Conservation (phyloP, 441 rosid genomes). For the Omphalea diandra region DNA sequence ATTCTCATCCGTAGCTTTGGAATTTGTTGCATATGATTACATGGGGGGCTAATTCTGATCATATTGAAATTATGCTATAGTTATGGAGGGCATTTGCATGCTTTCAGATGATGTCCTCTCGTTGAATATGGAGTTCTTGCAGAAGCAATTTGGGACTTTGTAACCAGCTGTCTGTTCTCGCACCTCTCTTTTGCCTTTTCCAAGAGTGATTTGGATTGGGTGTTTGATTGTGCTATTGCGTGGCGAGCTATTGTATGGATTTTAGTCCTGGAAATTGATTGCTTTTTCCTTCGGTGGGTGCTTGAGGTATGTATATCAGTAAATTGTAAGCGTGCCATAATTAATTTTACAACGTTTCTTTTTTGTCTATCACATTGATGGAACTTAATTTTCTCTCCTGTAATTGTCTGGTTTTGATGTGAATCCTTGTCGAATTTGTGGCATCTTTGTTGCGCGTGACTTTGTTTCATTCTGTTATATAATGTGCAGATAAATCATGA, state of each 20-base stretch:
- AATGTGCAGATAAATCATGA: too few species aligned
- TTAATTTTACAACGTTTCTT: too few species aligned
- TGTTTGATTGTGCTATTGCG: conserved; percentile 16
- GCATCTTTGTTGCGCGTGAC: too few species aligned
- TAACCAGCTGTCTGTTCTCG: background rate
- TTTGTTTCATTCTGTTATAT: too few species aligned
- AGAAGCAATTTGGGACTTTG: conserved; percentile 11
- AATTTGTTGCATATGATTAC: background rate
- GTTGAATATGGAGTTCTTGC: conserved; percentile 8
- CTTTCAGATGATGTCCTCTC: background rate
- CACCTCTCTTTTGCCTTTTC: background rate
- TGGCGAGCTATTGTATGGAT: too few species aligned
- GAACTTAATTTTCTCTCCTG: background rate
- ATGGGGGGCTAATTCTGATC: background rate
- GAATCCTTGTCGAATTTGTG: too few species aligned
- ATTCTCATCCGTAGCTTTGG: background rate
- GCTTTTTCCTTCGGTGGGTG: background rate
- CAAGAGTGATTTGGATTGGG: conserved; percentile 14
- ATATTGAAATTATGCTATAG: conserved; percentile 6
- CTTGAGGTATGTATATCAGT: background rate
- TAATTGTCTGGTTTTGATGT: background rate
- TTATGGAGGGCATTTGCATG: conserved; percentile 9
- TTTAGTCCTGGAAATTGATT: conserved; percentile 1
- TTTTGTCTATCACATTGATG: background rate
- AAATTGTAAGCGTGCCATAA: background rate